Conservation (phyloP, 2,329 filamentous ascomycete genomes). For the Penicillium sp. region DNA sequence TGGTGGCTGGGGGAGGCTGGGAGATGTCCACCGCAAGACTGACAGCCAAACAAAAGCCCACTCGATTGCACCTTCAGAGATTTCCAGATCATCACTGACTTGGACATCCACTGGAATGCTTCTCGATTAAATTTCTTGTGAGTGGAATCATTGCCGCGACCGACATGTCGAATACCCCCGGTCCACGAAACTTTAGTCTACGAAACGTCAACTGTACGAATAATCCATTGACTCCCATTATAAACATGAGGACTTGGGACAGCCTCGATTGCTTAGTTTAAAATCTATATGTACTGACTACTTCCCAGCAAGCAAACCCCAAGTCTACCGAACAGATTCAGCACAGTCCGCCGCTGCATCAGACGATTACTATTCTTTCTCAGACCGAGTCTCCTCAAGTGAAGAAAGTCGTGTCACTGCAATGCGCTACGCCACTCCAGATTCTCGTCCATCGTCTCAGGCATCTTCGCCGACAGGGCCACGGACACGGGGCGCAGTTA, state of each 20-base stretch:
- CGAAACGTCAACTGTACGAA: slow-evolving; percentile 25
- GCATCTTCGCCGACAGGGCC: slow-evolving; percentile 32
- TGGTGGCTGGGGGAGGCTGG: slow-evolving; percentile 30
- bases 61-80: slow-evolving; percentile 11
- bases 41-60: slow-evolving; percentile 24
- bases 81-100: slow-evolving; percentile 11
- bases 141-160: slow-evolving; percentile 19
- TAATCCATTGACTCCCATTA: neutral
- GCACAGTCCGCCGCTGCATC: slow-evolving; percentile 51
- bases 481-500: slow-evolving; percentile 22
- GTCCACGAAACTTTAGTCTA: slow-evolving; percentile 22
- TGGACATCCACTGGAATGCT: slow-evolving; percentile 22
- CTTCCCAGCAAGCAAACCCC: slow-evolving; percentile 44
- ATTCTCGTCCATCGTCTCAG: slow-evolving; percentile 36
- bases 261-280: neutral
- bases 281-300: slow-evolving; percentile 9
- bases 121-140: slow-evolving; percentile 17
- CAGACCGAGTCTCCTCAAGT: slow-evolving; percentile 40
- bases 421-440: slow-evolving; percentile 47
- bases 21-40: slow-evolving; percentile 17
- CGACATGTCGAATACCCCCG: slow-evolving; percentile 19
- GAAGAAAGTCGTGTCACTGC: slow-evolving; percentile 39
- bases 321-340: slow-evolving; percentile 44
- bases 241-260: neutral
- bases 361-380: slow-evolving; percentile 52